Conservation (phyloP, 768 basidiomycete genomes). For the Sporobolomyces phaffii region DNA sequence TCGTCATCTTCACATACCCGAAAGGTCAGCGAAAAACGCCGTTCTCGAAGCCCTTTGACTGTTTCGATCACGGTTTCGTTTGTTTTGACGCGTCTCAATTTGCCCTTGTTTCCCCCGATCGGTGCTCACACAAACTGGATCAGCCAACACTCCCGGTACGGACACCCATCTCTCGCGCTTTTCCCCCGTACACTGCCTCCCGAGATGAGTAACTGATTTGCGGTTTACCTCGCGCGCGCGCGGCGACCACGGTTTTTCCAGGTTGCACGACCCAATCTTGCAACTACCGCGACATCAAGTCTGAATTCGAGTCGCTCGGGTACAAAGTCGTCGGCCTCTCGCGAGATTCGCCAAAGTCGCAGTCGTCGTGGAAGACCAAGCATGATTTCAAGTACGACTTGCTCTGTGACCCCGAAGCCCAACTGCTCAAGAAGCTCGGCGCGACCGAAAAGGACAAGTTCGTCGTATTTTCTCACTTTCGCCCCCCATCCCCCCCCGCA, state of each 20-base stretch:
- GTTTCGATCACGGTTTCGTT: no score
- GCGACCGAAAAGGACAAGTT: conserved; percentile 62
- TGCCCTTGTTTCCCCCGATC: no score
- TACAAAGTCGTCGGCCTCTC: conserved; percentile 80
- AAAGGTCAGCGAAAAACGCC: background rate
- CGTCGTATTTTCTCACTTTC: conserved; percentile 6
- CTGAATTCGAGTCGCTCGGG: conserved; percentile 62
- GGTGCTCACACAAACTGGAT: no score
- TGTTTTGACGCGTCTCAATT: background rate
- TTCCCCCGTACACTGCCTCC: background rate
- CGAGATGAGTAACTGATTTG: no score
- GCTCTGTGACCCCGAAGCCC: conserved; percentile 79
- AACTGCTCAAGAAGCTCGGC: conserved; percentile 72
- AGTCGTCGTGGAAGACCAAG: conserved; percentile 52
- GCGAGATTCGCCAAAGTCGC: conserved; percentile 66
- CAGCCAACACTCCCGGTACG: conserved; percentile 32
- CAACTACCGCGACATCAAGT: conserved; percentile 70
- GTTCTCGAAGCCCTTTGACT: no score
- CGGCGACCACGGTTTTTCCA: no score
- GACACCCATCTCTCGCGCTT: conserved; percentile 10
- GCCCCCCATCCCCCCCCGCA: background rate
- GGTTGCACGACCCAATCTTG: conserved; percentile 62
- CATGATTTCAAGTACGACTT: conserved; percentile 78
- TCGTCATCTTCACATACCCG: conserved; percentile 76
- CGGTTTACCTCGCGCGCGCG: no score